Evolutionary conservation across 768 basidiomycete genomes (phyloP), one percentile per base, ranked within the genome.

Genomic region (Kwoniella sp.): DNA sequence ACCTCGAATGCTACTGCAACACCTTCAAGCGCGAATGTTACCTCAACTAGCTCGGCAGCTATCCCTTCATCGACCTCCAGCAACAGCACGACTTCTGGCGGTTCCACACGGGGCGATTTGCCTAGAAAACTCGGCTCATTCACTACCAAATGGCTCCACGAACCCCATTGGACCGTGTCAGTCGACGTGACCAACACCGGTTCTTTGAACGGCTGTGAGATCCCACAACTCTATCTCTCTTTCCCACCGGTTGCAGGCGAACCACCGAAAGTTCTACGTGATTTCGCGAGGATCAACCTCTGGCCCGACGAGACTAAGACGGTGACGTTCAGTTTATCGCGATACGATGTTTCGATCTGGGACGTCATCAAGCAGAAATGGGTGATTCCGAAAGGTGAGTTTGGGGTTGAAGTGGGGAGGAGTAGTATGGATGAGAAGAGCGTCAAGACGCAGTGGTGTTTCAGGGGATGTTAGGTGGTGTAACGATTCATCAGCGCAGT

Each of bases 281-380:
- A 77, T 55, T 77, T 77, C 50, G 58, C 67, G 6, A 65, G 40
- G 48, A 63, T 79, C 59, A 77, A 73, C 30, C 72, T 79, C 17
- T 51, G 71, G n/a, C 71, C 74, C 5, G 68, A 68, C 29, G 58
- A 63, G 29, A 64, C 72, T n/a, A 26, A 68, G 36, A 64, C 60
- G 24, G 73, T 72, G n/a, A 47, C 53, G 8, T 79, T 76, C 67
- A 68, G 63, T 22, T 54, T 79, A 30, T 77, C 75, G 6, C 40
- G 59, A 30, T 79, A 79, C 64, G 78, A 79, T 46, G 55, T 79
- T 2, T 73, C 73, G 30, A 70, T 76, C 50, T 79, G 78, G 78
- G 74, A 79, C 49, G 75, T 77, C 6, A 67, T 71, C 21, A 55
- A 26, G 10, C 74, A 76, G 52, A 51, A 65, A 19, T 79, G 78